Base-by-base conservation (phyloP, 2,329 filamentous ascomycete species). In the Colletotrichum zoysiae region DNA sequence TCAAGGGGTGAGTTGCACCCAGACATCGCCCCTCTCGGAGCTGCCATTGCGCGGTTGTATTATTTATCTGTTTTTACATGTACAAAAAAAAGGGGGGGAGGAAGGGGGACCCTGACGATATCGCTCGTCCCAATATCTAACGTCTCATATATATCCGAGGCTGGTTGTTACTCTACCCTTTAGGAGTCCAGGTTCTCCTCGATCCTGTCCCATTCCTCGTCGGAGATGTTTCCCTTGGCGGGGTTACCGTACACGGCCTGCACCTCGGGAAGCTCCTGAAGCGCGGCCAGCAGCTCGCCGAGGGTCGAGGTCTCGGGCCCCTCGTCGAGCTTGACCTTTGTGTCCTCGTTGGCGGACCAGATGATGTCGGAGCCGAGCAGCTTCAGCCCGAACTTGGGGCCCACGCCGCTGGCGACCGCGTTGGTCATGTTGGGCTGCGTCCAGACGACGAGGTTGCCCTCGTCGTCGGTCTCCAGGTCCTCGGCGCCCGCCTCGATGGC, bases 401-500 rank as follows among this genome's bases (percentile, higher is more conserved):
- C 71, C 5, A 77, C 69, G n/a, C 60, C 65, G 33, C 65, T 65
- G 44, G 60, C 62, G 44, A 74, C 65, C 44, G 67, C 53, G 46
- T 65, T 72, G 30, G 71, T 75, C 69, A 68, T 70, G 66, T 73
- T 75, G 42, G 74, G 73, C 56, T 70, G 74, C 50, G 74, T 74
- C 72, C 72, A 75, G 8, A 74, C 53, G 58, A 75, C 63, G 26
- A 74, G 42, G 55, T 74, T 74, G 26, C 71, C 71, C 20, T 74
- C 73, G 9, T 74, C 71, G 38, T 74, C 73, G 26, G 58, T 26
- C 71, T 93, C 87, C 0, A 95, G 87, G 75, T 95, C 93, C 75
- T 93, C 89, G 1, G 92, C 93, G 12, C 95, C 95, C 12, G 92
- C 93, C 78, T 98, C 95, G 62, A 98, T 90, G 7, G 93, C 94